phyloP scores from a whole-genome alignment of 805 yeast species.

The Lipomyces mesembrius region DNA sequence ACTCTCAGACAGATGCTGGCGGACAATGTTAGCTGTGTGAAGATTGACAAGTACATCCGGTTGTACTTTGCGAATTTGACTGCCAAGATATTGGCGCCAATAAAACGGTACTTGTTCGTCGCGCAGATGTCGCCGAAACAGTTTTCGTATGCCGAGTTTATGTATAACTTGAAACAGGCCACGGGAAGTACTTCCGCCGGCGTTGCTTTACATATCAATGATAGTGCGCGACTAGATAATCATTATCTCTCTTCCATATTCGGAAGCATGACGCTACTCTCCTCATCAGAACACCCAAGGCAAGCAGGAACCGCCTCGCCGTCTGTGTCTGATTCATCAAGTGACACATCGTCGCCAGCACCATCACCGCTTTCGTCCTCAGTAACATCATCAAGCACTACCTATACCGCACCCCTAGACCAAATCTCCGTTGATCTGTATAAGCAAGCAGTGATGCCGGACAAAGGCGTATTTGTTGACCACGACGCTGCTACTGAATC shows the following conservation, averaged over 20 bases:
- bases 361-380: not conserved
- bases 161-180: conserved; percentile 17
- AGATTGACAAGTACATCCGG: conserved; percentile 28
- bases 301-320: not conserved
- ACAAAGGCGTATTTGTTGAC: conserved; percentile 20
- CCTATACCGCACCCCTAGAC: not conserved
- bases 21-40: conserved; percentile 3
- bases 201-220: not conserved
- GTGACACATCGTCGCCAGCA: not conserved
- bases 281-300: not conserved
- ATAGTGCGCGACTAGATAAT: not conserved
- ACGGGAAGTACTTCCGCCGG: not conserved
- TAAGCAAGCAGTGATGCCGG: conserved; percentile 28
- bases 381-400: not conserved
- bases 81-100: conserved; percentile 32
- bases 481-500: conserved; percentile 22
- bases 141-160: conserved; percentile 31
- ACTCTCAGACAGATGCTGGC: conserved; percentile 17
- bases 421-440: conserved; percentile 14
- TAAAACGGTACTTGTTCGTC: conserved; percentile 30
- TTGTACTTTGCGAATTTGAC: conserved; percentile 34
- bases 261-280: not conserved
- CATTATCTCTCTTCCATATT: not conserved
- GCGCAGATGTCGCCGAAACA: conserved; percentile 27
- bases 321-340: not conserved